Base-by-base conservation (phyloP, 2,329 filamentous ascomycete species). In the Phaeoacremonium minimum region DNA sequence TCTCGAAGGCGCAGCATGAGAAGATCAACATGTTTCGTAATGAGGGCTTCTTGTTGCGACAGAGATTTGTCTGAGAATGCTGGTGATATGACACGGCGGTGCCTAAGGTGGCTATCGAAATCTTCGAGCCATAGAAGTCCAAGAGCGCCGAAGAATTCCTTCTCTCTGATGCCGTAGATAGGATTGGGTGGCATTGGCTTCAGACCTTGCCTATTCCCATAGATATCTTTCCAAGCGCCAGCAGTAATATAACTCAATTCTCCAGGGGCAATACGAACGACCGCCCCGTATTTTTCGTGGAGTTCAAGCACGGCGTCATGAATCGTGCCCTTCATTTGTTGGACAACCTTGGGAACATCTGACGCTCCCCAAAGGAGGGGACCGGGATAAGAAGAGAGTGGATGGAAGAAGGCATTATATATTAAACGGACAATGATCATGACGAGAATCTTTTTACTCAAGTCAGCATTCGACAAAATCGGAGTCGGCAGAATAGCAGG, bases 1-100 rank as follows among this genome's bases (percentile, higher is more conserved):
- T 48, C 43, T 9, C 37, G 28, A 32, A 52, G 38, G 15, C 42
- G 40, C 22, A 32, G n/a, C 12, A 48, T 31, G 18, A 54, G 34
- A 15, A 47, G 37, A 15, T 42, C 29, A 12, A 49, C 37, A 18
- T 46, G 46, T 5, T 32, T 30, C 4, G 30, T 16, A 9, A 55
- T 44, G 30, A 51, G 37, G 28, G 45, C 44, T 33, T 53, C 50
- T 19, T 56, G 49, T 6, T 45, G 46, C 16, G 42, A 44, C 32
- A 55, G 34, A 2, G 49, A 46, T 29, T 46, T 36, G 7, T 54
- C 52, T 4, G 53, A 56, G 37, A 56, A 56, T 18, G 47, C 48
- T 14, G 46, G 45, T 7, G 46, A 32, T 2, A 55, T 35, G 11
- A 48, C 37, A 26, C 44, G 45, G 15, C 53, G 51, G 18, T 50